These are phyloP conservation scores for Adiantum capillusveneris DNA, from an alignment of 75 land plant genomes.

Conservation along the genomic window DNA sequence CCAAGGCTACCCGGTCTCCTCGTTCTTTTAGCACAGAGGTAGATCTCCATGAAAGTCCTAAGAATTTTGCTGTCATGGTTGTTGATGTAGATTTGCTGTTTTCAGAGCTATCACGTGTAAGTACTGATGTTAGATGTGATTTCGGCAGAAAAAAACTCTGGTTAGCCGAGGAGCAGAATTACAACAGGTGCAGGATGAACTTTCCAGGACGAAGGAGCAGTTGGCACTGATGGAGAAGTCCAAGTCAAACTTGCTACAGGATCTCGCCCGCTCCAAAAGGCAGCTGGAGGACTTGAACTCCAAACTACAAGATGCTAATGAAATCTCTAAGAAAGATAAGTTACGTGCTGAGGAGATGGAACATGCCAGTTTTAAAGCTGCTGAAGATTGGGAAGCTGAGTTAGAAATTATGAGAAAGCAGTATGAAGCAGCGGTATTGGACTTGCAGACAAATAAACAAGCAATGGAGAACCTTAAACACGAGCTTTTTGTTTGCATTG, in stretches of 20 bases:
- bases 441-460: slow-evolving; percentile 58
- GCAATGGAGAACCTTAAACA: slow-evolving; percentile 40
- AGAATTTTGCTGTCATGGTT: no score
- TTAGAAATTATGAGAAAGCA: slow-evolving; percentile 37
- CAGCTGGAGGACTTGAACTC: slow-evolving; percentile 40
- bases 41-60: not conserved
- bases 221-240: slow-evolving; percentile 51
- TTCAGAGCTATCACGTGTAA: not conserved
- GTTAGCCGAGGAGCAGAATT: slow-evolving; percentile 28
- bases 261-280: slow-evolving; percentile 52
- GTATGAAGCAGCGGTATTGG: slow-evolving; percentile 25
- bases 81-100: no score
- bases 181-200: slow-evolving; percentile 56
- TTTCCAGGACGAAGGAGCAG: slow-evolving; percentile 58
- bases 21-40: slow-evolving; percentile 2
- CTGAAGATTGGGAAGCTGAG: slow-evolving; percentile 32
- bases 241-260: slow-evolving; percentile 50
- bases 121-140: not conserved
- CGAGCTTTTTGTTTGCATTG: slow-evolving; percentile 42
- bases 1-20: slow-evolving; percentile 1
- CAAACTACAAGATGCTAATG: slow-evolving; percentile 39
- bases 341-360: slow-evolving; percentile 39
- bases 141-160: not conserved
- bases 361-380: slow-evolving; percentile 13
- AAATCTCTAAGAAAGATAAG: slow-evolving; percentile 39